A percentile compares a stretch with the other conserved stretches of the same genome.
Evolutionary conservation across 2,329 filamentous ascomycete genomes (phyloP).

Genomic region (Alternaria solani): DNA sequence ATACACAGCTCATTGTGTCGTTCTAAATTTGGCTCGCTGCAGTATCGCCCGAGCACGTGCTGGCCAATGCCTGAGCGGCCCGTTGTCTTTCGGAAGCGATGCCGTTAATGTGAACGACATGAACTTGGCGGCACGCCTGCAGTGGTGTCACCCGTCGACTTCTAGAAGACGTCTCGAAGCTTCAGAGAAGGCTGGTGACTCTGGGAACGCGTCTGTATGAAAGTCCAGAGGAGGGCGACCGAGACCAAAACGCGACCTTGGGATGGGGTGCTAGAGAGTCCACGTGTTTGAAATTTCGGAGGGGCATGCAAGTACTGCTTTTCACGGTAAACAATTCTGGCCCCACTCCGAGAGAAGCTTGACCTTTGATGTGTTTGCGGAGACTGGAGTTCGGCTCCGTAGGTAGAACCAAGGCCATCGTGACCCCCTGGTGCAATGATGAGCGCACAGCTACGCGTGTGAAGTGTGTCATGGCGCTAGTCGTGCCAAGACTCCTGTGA

Average conservation of each 20-base stretch:
- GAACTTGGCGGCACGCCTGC: slow-evolving; percentile 20
- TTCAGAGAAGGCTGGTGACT: slow-evolving; percentile 8
- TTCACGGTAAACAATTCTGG: slow-evolving; percentile 4
- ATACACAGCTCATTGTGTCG: slow-evolving; percentile 19
- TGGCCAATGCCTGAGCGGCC: slow-evolving; percentile 12
- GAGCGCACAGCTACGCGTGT: slow-evolving; percentile 1
- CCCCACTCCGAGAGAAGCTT: slow-evolving; percentile 11
- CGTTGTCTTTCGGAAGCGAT: slow-evolving; percentile 27
- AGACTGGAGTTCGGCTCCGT: slow-evolving; percentile 1
- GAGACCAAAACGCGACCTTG: not conserved
- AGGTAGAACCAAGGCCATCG: slow-evolving; percentile 3
- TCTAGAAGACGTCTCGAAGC: slow-evolving; percentile 28
- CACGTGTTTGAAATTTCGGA: slow-evolving; percentile 12
- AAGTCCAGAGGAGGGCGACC: slow-evolving; percentile 11
- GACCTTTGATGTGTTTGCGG: slow-evolving; percentile 3
- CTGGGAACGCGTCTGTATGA: not conserved
- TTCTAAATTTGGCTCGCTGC: slow-evolving; percentile 27
- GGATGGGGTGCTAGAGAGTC: slow-evolving; percentile 10
- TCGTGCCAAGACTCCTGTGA: slow-evolving; percentile 4
- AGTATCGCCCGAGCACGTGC: slow-evolving; percentile 31
- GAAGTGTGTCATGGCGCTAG: slow-evolving; percentile 3
- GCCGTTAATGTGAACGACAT: slow-evolving; percentile 25
- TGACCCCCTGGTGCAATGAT: slow-evolving; percentile 3
- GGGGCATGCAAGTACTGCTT: slow-evolving; percentile 9
- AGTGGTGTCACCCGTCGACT: slow-evolving; percentile 11